Evolutionary conservation across 768 basidiomycete genomes (phyloP), one percentile per base, ranked within the genome.

Genomic region (Tulasnella sp.): DNA sequence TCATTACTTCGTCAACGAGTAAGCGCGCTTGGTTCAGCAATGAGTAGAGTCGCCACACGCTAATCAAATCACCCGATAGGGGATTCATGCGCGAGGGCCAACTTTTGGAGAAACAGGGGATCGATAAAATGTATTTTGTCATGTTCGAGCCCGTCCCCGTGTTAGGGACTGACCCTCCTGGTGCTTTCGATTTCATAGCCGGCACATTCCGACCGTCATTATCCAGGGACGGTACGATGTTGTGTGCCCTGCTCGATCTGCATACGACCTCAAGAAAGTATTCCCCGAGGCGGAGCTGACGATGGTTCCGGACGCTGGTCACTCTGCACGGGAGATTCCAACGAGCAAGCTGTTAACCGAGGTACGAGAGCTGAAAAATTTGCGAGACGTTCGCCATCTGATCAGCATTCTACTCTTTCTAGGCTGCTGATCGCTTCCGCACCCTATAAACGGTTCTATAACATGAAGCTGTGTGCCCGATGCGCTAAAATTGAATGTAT

Each of bases 31-130:
- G 8, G 60, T 28, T 64, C 24, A 16, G 24, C n/a, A 5, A 12
- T 37, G 20, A 74, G 31, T 12, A 34, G 8, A 24, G 20, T 37
- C 6, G 40, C 40, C 0, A 40, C 40, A 9, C 2, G 14, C 31
- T 48, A 28, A 75, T 16, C 40, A 44, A 73, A 44, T 28, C 7
- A 28, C 41, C 74, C 12, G 76, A 28, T 76, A 95, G 91, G 93
- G 84, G 94, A 3, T 97, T 95, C 86, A 92, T 96, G 92, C 88
- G 94, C 31, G 93, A 96, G 14, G 95, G 96, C 0, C 95, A 97
- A 85, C 88, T 98, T 24, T 87, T 98, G 69, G 94, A 96, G 82
- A 88, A 89, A 82, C 94, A 95, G 86, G 90, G 91, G 82, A 94
- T 97, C 78, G 94, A 94, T 82, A 96, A 95, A 87, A 97, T 98